Evolutionary conservation across 2,329 filamentous ascomycete genomes (phyloP), one percentile per base, ranked within the genome.

Genomic region (Pestalotiopsis sp.): DNA sequence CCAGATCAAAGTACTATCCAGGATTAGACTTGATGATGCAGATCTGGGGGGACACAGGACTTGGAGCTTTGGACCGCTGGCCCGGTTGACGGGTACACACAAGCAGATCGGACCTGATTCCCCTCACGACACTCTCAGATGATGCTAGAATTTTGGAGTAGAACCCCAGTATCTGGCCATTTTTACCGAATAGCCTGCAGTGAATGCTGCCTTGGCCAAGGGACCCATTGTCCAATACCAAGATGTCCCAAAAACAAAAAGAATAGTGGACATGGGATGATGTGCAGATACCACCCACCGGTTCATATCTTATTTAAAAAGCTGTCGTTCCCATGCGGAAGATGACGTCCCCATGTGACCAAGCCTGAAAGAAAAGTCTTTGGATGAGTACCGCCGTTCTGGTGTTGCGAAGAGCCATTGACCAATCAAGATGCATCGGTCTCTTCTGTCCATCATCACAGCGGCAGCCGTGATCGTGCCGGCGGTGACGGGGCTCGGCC

Each of bases 401-500:
- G 38, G 60, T 52, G 31, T 64, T 17, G 62, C 31, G 39, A 38
- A 23, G 61, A 23, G 20, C 38, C 23, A 64, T 25, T 52, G 62
- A 12, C 45, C 39, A 64, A 62, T 62, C 52, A 67, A 23, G 11
- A 67, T 67, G 66, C 20, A 25, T 38, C 58, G 36, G 58, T 20
- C 27, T 6, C 57, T 57, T 11, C n/a, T 65, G 27, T 61, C 62
- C 23, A 66, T 69, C 56, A 52, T 36, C 31, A 9, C 31, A 36
- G 31, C 68, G 17, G 64, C 70, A n/a, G 62, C 67, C 20, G 68
- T 45, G 38, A 45, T 60, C 23, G 69, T 64, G 4, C 70, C 71
- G 14, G 60, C 71, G 13, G 68, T 57, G 6, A 61, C 66, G 12
- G 76, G 73, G 13, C 73, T 78, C 3, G 76, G 77, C 59, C 76